phyloP scores from a whole-genome alignment of 352 stramenopile genomes.

The Phytophthora aleatoria region DNA sequence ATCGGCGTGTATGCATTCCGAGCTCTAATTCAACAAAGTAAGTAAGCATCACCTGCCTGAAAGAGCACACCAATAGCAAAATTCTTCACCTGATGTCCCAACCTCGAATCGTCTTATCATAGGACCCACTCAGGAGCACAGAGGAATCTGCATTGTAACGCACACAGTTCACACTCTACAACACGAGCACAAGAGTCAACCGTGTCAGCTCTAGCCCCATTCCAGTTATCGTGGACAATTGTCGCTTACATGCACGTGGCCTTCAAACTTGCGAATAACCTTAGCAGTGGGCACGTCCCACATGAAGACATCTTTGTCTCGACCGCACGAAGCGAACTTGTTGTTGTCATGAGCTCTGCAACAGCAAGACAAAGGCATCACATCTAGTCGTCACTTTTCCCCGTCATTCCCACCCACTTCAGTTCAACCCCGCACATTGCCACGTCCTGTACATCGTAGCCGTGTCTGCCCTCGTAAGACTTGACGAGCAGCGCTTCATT shows the following conservation, averaged over 20 bases:
- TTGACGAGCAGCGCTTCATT: conserved; percentile 83
- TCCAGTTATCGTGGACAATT: too few species aligned
- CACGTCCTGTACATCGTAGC: conserved; percentile 91
- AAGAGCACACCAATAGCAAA: background rate
- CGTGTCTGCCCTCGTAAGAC: conserved; percentile 84
- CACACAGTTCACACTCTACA: conserved; percentile 85
- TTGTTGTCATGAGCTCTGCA: conserved; percentile 81
- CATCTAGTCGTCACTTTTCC: conserved; percentile 1
- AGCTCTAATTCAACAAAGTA: conserved; percentile 40
- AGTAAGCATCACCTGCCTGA: conserved; percentile 4
- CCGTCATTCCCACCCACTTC: background rate
- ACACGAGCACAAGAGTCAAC: background rate
- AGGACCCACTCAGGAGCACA: conserved; percentile 85
- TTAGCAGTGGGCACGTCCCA: conserved; percentile 88
- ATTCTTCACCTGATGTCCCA: conserved; percentile 70
- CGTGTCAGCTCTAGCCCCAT: background rate
- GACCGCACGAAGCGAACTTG: conserved; percentile 86
- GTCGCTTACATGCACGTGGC: conserved; percentile 66
- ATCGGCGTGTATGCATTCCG: conserved; percentile 80
- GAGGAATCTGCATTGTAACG: conserved; percentile 80
- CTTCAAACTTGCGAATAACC: conserved; percentile 90
- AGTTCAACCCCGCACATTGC: conserved; percentile 62
- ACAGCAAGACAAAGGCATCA: conserved; percentile 1
- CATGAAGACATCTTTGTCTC: conserved; percentile 87
- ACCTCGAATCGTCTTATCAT: conserved; percentile 85